phyloP scores from a whole-genome alignment of 352 stramenopile genomes.

The Globisporangium nunn region DNA sequence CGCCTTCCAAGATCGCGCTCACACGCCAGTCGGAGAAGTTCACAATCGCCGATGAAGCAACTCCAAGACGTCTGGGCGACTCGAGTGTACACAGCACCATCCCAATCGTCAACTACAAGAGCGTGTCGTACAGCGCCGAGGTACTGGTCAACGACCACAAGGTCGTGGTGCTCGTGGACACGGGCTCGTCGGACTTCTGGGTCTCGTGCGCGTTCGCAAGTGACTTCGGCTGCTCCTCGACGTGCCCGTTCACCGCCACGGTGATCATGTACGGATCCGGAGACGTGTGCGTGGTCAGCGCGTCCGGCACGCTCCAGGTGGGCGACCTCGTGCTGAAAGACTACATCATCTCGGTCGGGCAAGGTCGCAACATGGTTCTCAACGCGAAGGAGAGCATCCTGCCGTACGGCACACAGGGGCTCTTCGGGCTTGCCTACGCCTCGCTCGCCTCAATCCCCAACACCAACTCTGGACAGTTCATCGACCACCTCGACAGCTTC shows the following conservation, averaged over 20 bases:
- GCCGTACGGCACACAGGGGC: conserved; percentile 35
- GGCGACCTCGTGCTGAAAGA: conserved; percentile 32
- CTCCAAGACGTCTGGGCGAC: neutral
- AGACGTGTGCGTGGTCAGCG: conserved; percentile 43
- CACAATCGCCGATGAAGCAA: neutral
- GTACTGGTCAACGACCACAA: conserved; percentile 31
- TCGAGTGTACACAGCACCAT: neutral
- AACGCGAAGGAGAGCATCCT: conserved; percentile 26
- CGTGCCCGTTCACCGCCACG: conserved; percentile 28
- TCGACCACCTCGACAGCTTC: conserved; percentile 55
- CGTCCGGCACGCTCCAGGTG: conserved; percentile 31
- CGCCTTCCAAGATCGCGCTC: neutral
- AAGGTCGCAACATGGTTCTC: conserved; percentile 40
- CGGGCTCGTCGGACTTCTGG: conserved; percentile 73
- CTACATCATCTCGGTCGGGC: conserved; percentile 48
- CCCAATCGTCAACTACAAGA: conserved; percentile 30
- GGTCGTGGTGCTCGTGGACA: conserved; percentile 63
- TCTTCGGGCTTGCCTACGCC: conserved; percentile 58
- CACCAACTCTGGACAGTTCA: conserved; percentile 34
- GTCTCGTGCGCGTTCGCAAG: conserved; percentile 18
- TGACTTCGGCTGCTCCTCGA: conserved; percentile 20
- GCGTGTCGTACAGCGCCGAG: conserved; percentile 57
- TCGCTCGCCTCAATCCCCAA: conserved; percentile 33
- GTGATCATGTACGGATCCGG: conserved; percentile 64
- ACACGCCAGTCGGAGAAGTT: neutral